Base-by-base conservation (phyloP, 106 monocot species). In the Platanthera guangdongensis region DNA sequence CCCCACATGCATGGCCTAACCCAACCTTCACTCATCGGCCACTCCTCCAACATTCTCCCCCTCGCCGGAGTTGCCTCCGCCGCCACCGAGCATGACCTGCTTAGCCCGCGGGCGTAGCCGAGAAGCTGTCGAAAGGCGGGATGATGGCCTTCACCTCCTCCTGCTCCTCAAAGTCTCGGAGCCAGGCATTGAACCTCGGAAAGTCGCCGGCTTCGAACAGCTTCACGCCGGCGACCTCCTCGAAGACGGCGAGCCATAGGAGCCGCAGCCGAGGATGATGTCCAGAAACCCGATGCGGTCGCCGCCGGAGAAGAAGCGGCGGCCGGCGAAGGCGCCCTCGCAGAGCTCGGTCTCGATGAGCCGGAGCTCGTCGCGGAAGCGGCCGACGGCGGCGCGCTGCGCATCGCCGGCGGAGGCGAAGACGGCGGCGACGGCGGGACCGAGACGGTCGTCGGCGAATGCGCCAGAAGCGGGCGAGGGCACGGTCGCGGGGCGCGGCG, bases 261-360 rank as follows among this genome's bases (percentile, higher is more conserved):
- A 84, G 0, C 91, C 94, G 74, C 88, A 91, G 11, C 94, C 88
- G 57, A 94, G 78, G 50, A 94, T 89, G 22, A 94, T 85, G 76
- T 94, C 94, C 0, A 91, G 82, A 14, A 91, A 28, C 0, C 94
- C 94, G 22, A 94, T 82, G 68, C 53, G 74, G 9, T 94, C 90
- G 1, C 94, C 94, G 47, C 94, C 94, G 47, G 88, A 88, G 79
- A 94, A 94, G 85, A 94, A 94, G 30, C 77, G 83, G 63, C 84
- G 75, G 12, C 88, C 90, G 47, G 85, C 85, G 87, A 94, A 94
- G 39, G 62, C 71, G 6, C 94, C 94, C 7, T 84, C 91, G 0
- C 83, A 51, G 72, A 94, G 87, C 85, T 91, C 94, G 0, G 59
- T 8, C 77, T 94, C 94, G 21, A 94, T 47, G 47, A 89, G 74